Conservation (phyloP, 1,284 basidiomycete genomes). For the Kwoniella shivajii region DNA sequence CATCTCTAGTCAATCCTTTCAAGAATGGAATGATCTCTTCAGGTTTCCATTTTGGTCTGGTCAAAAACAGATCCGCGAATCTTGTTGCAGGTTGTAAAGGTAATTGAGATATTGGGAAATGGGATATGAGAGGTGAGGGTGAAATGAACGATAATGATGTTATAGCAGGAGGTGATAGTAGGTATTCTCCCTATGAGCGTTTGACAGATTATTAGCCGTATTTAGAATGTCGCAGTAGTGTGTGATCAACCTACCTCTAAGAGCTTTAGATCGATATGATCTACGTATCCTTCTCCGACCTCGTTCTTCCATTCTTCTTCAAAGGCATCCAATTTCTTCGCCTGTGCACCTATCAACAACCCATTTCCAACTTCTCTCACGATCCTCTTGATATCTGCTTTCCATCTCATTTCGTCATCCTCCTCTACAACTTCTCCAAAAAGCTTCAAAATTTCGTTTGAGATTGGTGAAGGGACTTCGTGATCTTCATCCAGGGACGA, state of each 20-base stretch:
- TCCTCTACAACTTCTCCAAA: conserved; percentile 60
- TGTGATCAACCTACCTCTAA: conserved; percentile 66
- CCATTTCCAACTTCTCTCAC: conserved; percentile 58
- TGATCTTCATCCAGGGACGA: conserved; percentile 69
- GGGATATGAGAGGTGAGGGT: conserved; percentile 56
- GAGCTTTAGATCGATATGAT: conserved; percentile 62
- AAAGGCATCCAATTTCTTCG: conserved; percentile 56
- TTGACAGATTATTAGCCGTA: neutral
- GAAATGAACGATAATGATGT: conserved; percentile 20
- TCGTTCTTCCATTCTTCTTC: conserved; percentile 66
- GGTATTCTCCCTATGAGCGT: conserved; percentile 69
- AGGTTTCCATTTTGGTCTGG: conserved; percentile 71
- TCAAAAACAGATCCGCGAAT: conserved; percentile 81
- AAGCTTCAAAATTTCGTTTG: conserved; percentile 71
- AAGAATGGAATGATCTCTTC: conserved; percentile 81
- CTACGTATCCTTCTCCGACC: conserved; percentile 73
- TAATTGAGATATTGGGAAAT: conserved; percentile 73
- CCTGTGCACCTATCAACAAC: conserved; percentile 62
- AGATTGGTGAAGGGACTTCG: conserved; percentile 66
- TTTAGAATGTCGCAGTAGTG: too few relatives aligned
- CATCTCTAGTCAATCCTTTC: conserved; percentile 71
- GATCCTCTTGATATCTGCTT: conserved; percentile 29
- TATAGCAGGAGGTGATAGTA: conserved; percentile 48
- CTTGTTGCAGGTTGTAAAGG: conserved; percentile 72
- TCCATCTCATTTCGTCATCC: conserved; percentile 36